Conservation (phyloP, 345 rosid species). For the Bruguiera gymnorhiza region DNA sequence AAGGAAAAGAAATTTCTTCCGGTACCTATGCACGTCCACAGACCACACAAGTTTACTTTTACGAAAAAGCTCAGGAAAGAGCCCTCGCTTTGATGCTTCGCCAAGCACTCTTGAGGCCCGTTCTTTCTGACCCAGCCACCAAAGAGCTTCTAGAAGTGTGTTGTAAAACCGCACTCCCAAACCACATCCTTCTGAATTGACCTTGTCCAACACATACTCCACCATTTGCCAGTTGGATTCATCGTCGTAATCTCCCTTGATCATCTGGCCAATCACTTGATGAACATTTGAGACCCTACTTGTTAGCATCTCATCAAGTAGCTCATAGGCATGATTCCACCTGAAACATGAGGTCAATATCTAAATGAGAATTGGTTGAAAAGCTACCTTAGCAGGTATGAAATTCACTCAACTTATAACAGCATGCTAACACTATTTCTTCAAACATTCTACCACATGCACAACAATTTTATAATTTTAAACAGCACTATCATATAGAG, state of each 20-base stretch:
- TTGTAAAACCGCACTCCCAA: constrained; percentile 88
- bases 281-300: constrained; percentile 74
- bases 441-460: background rate
- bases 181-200: constrained; percentile 83
- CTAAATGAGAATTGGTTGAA: constrained; percentile 12
- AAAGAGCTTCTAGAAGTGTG: constrained; percentile 84
- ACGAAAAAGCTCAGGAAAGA: constrained; percentile 86
- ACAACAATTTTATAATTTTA: background rate
- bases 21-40: constrained; percentile 86
- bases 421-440: background rate
- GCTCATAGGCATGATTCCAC: constrained; percentile 71
- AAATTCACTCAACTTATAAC: background rate
- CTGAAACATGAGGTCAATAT: constrained; percentile 35
- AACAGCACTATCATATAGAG: background rate
- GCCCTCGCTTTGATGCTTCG: constrained; percentile 80
- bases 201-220: constrained; percentile 81
- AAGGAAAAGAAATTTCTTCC: constrained; percentile 9
- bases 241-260: constrained; percentile 85
- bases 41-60: constrained; percentile 81
- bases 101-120: constrained; percentile 80
- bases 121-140: constrained; percentile 93
- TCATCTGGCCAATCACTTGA: constrained; percentile 89
- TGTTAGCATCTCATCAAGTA: constrained; percentile 75
- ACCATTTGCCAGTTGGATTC: constrained; percentile 93
- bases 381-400: background rate